Conservation (phyloP, 1,284 basidiomycete genomes). For the Puccinia hordei region DNA sequence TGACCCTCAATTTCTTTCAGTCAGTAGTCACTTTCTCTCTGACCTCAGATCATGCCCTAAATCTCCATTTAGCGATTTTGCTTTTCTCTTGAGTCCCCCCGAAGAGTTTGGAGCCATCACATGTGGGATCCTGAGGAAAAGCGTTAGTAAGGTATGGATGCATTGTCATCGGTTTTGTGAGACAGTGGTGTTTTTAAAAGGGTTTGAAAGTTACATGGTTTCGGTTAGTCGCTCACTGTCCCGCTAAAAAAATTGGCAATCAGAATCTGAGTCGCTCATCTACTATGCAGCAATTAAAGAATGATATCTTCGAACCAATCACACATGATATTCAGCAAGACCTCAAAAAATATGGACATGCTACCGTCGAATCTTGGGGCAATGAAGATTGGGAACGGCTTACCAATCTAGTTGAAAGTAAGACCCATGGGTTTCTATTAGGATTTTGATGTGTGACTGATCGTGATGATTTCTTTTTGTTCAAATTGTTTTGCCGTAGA, state of each 20-base stretch:
- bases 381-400: conserved; percentile 51
- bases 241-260: neutral
- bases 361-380: conserved; percentile 42
- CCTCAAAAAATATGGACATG: conserved; percentile 39
- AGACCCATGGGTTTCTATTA: neutral
- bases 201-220: conserved; percentile 46
- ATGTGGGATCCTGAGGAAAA: conserved; percentile 43
- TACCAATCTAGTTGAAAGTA: conserved; percentile 46
- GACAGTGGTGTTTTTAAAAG: conserved; percentile 46
- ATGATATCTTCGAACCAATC: conserved; percentile 38
- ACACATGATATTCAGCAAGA: conserved; percentile 41
- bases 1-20: neutral
- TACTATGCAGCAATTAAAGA: conserved; percentile 46
- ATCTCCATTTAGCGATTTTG: conserved; percentile 28
- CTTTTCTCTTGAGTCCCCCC: conserved; percentile 46
- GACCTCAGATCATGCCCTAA: neutral
- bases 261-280: neutral
- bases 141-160: conserved; percentile 44
- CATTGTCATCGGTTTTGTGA: conserved; percentile 36
- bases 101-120: conserved; percentile 48
- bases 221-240: conserved; percentile 20
- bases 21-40: neutral
- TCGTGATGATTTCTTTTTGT: neutral
- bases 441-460: conserved; percentile 5
- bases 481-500: neutral